Evolutionary conservation across 1,139 yeast species (phyloP).

Genomic region (Scheffersomyces insectosa): DNA sequence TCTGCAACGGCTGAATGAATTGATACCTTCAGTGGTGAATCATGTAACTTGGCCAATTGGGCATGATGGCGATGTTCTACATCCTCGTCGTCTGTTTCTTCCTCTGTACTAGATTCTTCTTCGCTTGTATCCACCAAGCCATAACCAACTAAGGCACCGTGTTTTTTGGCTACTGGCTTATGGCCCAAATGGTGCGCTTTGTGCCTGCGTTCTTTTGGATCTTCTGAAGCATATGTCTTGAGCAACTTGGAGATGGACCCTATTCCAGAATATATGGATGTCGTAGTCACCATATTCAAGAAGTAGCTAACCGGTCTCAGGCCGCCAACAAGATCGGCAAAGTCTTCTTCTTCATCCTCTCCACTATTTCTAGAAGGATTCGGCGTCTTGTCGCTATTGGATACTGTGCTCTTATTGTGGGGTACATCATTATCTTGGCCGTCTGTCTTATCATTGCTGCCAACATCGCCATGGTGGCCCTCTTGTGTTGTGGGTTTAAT

Average conservation of each 20-base stretch:
- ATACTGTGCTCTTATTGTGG: neutral
- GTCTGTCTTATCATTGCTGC: neutral
- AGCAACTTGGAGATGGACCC: constrained; percentile 8
- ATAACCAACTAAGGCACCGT: neutral
- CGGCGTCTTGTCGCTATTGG: neutral
- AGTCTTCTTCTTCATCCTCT: constrained; percentile 23
- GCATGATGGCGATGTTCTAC: constrained; percentile 1
- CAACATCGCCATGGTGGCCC: neutral
- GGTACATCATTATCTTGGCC: neutral
- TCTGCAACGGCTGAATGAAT: too few relatives aligned
- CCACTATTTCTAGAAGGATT: neutral
- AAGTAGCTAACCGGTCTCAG: constrained; percentile 19
- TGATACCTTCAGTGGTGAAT: too few relatives aligned
- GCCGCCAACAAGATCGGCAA: constrained; percentile 21
- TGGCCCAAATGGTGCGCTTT: too few relatives aligned
- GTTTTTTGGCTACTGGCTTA: too few relatives aligned
- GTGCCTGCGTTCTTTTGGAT: neutral
- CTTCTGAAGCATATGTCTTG: neutral
- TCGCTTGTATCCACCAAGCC: neutral
- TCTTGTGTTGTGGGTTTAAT: neutral
- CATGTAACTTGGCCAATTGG: neutral
- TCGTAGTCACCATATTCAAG: constrained; percentile 16
- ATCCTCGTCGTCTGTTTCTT: neutral
- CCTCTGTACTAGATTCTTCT: neutral
- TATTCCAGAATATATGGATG: constrained; percentile 18